phyloP scores from a whole-genome alignment of 2,329 filamentous ascomycete genomes.

The Nigrospora osmanthi region DNA sequence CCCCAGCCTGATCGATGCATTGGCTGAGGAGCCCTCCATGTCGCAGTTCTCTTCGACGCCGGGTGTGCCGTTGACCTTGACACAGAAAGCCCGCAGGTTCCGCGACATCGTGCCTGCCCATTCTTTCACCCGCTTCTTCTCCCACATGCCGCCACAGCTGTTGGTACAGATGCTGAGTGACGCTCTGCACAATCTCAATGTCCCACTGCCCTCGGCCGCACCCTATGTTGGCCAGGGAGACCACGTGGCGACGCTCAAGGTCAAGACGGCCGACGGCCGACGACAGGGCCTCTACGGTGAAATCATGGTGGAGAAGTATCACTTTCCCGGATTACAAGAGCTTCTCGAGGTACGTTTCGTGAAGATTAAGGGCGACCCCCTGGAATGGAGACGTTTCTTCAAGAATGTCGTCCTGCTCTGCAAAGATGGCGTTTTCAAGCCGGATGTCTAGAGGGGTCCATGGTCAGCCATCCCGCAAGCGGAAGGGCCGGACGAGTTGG shows the following conservation, averaged over 20 bases:
- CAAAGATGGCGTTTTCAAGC: conserved; percentile 71
- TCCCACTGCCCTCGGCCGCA: conserved; percentile 54
- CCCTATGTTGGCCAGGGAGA: conserved; percentile 41
- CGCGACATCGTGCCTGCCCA: conserved; percentile 85
- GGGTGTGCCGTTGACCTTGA: conserved; percentile 73
- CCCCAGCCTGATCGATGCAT: conserved; percentile 44
- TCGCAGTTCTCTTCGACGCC: conserved; percentile 77
- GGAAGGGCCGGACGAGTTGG: too few species aligned
- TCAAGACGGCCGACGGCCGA: conserved; percentile 67
- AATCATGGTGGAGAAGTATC: conserved; percentile 62
- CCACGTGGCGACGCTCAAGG: conserved; percentile 55
- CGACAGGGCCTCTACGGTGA: conserved; percentile 68
- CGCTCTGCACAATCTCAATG: conserved; percentile 76
- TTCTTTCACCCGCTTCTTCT: conserved; percentile 87
- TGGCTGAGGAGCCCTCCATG: conserved; percentile 81
- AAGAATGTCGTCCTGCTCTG: conserved; percentile 88
- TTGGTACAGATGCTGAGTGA: conserved; percentile 75
- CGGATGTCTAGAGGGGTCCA: conserved; percentile 23
- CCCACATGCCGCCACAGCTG: conserved; percentile 64
- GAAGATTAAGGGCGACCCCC: conserved; percentile 89
- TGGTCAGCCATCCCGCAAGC: too few species aligned
- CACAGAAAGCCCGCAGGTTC: conserved; percentile 83
- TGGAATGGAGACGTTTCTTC: conserved; percentile 96
- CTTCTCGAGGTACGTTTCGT: conserved; percentile 83
- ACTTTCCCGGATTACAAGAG: conserved; percentile 47